Percentiles rank a stretch among this genome's conserved stretches.
Conservation (phyloP, 768 basidiomycete genomes). For the Pulveroboletus frians region DNA sequence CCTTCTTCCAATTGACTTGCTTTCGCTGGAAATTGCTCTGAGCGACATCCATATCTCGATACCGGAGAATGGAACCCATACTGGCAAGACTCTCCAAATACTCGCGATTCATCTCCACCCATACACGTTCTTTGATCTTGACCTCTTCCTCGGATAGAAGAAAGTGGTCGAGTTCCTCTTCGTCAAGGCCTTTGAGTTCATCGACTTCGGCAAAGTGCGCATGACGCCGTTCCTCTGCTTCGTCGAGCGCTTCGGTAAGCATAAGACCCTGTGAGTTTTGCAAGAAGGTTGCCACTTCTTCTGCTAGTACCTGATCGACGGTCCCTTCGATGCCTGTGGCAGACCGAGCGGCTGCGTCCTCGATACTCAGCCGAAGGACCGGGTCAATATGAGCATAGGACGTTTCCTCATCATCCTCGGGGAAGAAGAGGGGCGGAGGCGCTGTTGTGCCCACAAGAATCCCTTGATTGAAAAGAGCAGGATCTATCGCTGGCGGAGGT, state of each 20-base stretch:
- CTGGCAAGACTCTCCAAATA: conserved; percentile 87
- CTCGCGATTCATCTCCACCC: conserved; percentile 91
- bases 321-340: conserved; percentile 50
- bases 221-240: conserved; percentile 59
- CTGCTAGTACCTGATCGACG: conserved; percentile 56
- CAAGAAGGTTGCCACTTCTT: conserved; percentile 67
- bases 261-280: conserved; percentile 55
- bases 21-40: conserved; percentile 57
- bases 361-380: conserved; percentile 35
- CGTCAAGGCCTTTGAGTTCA: conserved; percentile 76
- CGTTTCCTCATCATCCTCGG: conserved; percentile 40
- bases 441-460: conserved; percentile 55
- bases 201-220: conserved; percentile 47
- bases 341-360: conserved; percentile 11
- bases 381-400: conserved; percentile 53
- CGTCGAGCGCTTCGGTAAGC: conserved; percentile 58
- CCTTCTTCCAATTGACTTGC: conserved; percentile 48
- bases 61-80: conserved; percentile 8
- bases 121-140: conserved; percentile 81
- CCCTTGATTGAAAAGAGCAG: conserved; percentile 56
- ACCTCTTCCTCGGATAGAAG: conserved; percentile 77
- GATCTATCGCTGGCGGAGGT: conserved; percentile 42
- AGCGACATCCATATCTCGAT: conserved; percentile 36
- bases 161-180: conserved; percentile 83
- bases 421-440: conserved; percentile 38